Conservation (phyloP, 805 yeast species). For the Candida schatavii region DNA sequence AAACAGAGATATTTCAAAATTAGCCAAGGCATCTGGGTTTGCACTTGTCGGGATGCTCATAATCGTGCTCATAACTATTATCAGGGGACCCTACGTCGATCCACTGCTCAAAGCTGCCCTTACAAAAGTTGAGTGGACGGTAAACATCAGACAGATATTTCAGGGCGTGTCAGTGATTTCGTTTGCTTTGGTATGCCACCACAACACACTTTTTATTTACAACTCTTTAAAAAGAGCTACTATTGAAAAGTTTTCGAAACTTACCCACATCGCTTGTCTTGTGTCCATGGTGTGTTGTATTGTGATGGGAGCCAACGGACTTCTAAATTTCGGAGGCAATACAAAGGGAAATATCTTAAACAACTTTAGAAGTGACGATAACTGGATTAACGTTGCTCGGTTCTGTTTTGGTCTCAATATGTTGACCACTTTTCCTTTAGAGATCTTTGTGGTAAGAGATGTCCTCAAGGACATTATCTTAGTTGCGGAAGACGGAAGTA, state of each 20-base stretch:
- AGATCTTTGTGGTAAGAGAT: constrained; percentile 85
- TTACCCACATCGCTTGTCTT: constrained; percentile 82
- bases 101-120: constrained; percentile 47
- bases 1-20: constrained; percentile 73
- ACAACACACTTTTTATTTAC: constrained; percentile 86
- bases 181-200: constrained; percentile 94
- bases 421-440: constrained; percentile 90
- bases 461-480: constrained; percentile 65
- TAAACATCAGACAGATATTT: constrained; percentile 60
- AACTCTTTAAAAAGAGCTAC: constrained; percentile 79
- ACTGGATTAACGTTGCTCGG: constrained; percentile 79
- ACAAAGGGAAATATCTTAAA: constrained; percentile 88
- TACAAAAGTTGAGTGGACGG: constrained; percentile 42
- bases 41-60: constrained; percentile 83
- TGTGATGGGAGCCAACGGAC: constrained; percentile 77
- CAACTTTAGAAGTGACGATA: constrained; percentile 76
- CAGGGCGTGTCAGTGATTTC: constrained; percentile 94
- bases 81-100: constrained; percentile 66
- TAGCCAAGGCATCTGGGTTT: constrained; percentile 83
- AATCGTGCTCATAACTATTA: constrained; percentile 69
- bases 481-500: constrained; percentile 13
- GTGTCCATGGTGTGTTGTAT: constrained; percentile 79
- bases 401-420: constrained; percentile 89
- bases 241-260: constrained; percentile 64
- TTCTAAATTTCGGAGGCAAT: constrained; percentile 65